phyloP scores from a whole-genome alignment of 2,329 filamentous ascomycete genomes.

The Didymella lethalis region DNA sequence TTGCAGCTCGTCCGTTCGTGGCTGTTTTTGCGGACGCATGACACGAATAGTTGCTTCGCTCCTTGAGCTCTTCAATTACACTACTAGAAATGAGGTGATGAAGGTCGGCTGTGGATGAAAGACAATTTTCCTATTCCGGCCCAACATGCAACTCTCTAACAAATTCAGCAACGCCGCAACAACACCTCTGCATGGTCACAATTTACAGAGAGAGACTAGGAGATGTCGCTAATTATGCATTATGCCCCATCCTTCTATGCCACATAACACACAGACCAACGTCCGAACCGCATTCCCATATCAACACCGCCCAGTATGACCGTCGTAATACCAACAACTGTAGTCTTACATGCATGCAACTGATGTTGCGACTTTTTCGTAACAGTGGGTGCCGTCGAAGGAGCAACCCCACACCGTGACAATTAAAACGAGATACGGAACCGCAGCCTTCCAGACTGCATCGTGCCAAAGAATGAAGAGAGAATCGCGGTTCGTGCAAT shows the following conservation, averaged over 20 bases:
- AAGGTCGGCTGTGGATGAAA: neutral
- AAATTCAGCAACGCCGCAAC: neutral
- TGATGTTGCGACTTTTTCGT: constrained; percentile 22
- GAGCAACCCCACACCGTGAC: constrained; percentile 23
- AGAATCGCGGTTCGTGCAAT: neutral
- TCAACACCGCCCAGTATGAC: constrained; percentile 17
- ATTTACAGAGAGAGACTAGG: neutral
- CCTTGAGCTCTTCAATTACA: neutral
- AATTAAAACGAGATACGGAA: constrained; percentile 25
- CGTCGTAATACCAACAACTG: constrained; percentile 14
- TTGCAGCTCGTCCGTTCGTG: neutral
- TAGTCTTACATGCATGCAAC: constrained; percentile 23
- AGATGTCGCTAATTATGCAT: constrained; percentile 17
- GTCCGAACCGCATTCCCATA: constrained; percentile 5
- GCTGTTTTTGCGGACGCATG: neutral
- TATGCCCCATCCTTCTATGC: constrained; percentile 12
- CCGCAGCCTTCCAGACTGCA: constrained; percentile 18
- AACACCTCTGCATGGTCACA: neutral
- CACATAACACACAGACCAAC: constrained; percentile 8
- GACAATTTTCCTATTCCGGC: neutral
- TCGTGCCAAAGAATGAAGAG: constrained; percentile 20
- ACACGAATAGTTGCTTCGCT: neutral
- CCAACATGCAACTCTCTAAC: neutral
- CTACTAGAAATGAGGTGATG: neutral
- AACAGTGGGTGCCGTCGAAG: constrained; percentile 20